Base-by-base conservation (phyloP, 148 eudicot genomes). In the Spergularia marina region DNA sequence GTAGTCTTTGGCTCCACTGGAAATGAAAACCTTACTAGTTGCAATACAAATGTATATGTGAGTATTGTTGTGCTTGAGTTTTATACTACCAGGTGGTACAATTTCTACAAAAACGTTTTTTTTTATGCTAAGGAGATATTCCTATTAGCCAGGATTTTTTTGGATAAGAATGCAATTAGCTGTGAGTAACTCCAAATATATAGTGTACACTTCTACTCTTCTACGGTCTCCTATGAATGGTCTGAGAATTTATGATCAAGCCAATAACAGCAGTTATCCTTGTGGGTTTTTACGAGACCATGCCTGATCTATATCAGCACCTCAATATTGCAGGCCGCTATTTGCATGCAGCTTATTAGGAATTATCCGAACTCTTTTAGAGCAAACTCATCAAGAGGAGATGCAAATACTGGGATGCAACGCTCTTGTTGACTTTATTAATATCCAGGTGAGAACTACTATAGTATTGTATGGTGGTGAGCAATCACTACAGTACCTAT, bases 321-420 rank as follows among this genome's bases (percentile, higher is more conserved):
- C 58, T 76, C 70, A 15, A 30, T 73, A 49, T 80, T 82, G 85
- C 96, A 92, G 98, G 98, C 90, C 98, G 20, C 86, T 92, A 15
- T 90, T 85, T 78, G 90, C 93, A 47, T 75, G 82, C 82, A 89
- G 96, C 81, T 84, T 90, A 74, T 80, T 92, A 84, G 98, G 83
- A 80, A 80, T 89, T 67, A 71, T 86, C 54, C 89, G 90, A 30
- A 90, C 93, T 5, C 93, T 92, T 71, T 79, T 89, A 79, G 98
- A 90, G 11, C 96, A 92, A 74, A 86, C 88, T 61, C 75, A 57
- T 47, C 78, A 74, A 55, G 88, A 83, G 77, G 93, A 87, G 57
- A 73, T 89, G 85, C 90, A 83, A 84, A 88, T 90, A 72, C 79
- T 90, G 73, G 90, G 87, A 66, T 92, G 98, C 89, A 82, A 66